phyloP scores from a whole-genome alignment of 1,284 basidiomycete species.

The Ceratobasidium sp. region DNA sequence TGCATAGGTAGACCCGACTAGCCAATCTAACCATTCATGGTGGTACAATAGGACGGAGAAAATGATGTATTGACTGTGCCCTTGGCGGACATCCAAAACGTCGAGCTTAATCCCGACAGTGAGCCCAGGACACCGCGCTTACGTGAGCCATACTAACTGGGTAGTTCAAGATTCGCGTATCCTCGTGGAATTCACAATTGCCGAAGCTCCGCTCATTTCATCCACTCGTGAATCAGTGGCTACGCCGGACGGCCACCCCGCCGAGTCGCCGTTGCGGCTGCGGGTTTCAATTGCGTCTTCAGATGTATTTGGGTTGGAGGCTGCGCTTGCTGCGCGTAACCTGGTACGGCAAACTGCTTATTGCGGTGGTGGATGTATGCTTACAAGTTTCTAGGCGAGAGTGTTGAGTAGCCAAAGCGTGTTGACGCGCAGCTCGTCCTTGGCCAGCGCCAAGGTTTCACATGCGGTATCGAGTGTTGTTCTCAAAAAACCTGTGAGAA shows the following conservation, averaged over 20 bases:
- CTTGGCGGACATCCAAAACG: background rate
- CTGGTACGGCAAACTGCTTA: background rate
- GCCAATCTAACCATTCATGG: too few relatives aligned
- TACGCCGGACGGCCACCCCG: background rate
- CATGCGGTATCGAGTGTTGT: conserved; percentile 7
- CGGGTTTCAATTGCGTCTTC: conserved; percentile 9
- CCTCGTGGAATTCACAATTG: conserved; percentile 5
- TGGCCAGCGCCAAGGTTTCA: conserved; percentile 13
- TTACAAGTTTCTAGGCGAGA: background rate
- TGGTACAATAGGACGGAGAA: conserved; percentile 8
- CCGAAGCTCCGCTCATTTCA: conserved; percentile 22
- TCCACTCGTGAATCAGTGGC: conserved; percentile 11
- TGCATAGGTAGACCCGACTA: background rate
- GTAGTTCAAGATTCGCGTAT: background rate
- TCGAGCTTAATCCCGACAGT: conserved; percentile 19
- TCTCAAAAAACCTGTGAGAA: conserved; percentile 6
- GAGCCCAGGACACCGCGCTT: background rate
- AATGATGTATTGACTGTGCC: conserved; percentile 12
- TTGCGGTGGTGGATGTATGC: background rate
- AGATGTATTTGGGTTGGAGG: conserved; percentile 15
- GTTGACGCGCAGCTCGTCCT: background rate
- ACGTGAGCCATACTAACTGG: background rate
- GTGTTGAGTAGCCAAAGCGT: background rate
- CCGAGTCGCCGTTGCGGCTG: conserved; percentile 6
- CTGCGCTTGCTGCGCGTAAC: conserved; percentile 31